These are phyloP conservation scores for Pugionium cornutum DNA, from an alignment of 345 rosid species.

Conservation along the genomic window DNA sequence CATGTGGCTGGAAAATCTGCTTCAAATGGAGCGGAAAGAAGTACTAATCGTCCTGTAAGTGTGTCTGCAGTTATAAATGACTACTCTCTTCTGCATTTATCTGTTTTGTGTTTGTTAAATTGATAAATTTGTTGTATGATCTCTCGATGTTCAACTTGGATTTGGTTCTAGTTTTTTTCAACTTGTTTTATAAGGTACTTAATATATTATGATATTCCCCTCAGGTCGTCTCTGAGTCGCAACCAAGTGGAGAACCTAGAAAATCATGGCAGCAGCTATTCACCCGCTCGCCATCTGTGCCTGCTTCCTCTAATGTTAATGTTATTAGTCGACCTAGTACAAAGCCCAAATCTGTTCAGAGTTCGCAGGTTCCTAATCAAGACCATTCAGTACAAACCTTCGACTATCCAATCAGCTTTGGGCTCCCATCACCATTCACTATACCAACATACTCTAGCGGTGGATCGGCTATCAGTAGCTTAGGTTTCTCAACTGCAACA, in stretches of 20 bases:
- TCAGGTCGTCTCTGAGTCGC: constrained; percentile 71
- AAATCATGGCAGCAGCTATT: constrained; percentile 96
- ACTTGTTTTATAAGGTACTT: too few species aligned
- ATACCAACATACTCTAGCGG: constrained; percentile 40
- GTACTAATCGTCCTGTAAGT: constrained; percentile 58
- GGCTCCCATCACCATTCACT: constrained; percentile 69
- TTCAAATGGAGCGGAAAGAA: constrained; percentile 58
- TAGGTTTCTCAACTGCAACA: constrained; percentile 67
- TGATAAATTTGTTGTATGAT: too few species aligned
- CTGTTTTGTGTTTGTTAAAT: too few species aligned
- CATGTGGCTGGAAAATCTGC: constrained; percentile 45
- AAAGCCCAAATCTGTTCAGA: constrained; percentile 49
- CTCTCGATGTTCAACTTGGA: too few species aligned
- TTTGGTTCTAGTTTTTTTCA: too few species aligned
- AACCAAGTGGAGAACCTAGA: constrained; percentile 56
- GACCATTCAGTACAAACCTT: constrained; percentile 53
- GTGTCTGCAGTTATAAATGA: too few species aligned
- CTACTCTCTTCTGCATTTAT: too few species aligned
- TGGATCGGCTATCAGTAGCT: constrained; percentile 50
- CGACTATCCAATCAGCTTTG: constrained; percentile 75
- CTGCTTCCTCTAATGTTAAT: constrained; percentile 55
- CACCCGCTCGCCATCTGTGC: constrained; percentile 56
- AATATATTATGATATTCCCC: constrained; percentile 29
- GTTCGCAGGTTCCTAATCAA: constrained; percentile 48
- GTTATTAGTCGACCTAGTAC: constrained; percentile 71